phyloP scores from a whole-genome alignment of 2,329 filamentous ascomycete genomes.

The Penicillium sp. region DNA sequence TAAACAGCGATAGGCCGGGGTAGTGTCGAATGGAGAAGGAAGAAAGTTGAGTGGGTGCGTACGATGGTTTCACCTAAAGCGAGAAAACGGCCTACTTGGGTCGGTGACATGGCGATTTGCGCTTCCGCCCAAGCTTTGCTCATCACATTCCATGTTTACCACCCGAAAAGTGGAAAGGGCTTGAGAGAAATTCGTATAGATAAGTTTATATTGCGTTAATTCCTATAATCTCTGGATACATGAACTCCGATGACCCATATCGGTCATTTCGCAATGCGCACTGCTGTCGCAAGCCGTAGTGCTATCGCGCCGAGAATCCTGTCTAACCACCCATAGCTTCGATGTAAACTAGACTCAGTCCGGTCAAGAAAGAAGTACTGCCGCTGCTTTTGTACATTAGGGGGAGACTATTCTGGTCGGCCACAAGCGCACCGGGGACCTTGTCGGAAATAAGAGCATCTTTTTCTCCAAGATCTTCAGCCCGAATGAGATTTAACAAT shows the following conservation, averaged over 20 bases:
- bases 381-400: not conserved
- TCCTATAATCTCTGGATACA: not conserved
- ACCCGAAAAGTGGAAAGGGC: not conserved
- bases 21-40: conserved; percentile 21
- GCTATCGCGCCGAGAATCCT: conserved; percentile 26
- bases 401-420: not conserved
- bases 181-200: not conserved
- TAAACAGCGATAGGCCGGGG: conserved; percentile 15
- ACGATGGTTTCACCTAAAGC: conserved; percentile 45
- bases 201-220: not conserved
- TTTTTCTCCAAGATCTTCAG: not conserved
- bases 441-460: conserved; percentile 4
- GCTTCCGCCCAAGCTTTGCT: conserved; percentile 21
- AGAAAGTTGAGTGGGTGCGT: conserved; percentile 29
- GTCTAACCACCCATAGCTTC: conserved; percentile 9
- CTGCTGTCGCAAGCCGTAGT: conserved; percentile 24
- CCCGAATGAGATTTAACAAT: not conserved
- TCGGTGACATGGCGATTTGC: conserved; percentile 34
- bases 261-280: conserved; percentile 25
- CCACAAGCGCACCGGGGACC: conserved; percentile 1
- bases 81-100: conserved; percentile 35
- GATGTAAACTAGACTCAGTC: not conserved
- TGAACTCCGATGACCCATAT: not conserved
- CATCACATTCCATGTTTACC: conserved; percentile 19
- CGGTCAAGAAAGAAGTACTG: not conserved